Evolutionary conservation across 306 rosid species (phyloP), one percentile per base, ranked within the genome.

Genomic region (Urtica urens): DNA sequence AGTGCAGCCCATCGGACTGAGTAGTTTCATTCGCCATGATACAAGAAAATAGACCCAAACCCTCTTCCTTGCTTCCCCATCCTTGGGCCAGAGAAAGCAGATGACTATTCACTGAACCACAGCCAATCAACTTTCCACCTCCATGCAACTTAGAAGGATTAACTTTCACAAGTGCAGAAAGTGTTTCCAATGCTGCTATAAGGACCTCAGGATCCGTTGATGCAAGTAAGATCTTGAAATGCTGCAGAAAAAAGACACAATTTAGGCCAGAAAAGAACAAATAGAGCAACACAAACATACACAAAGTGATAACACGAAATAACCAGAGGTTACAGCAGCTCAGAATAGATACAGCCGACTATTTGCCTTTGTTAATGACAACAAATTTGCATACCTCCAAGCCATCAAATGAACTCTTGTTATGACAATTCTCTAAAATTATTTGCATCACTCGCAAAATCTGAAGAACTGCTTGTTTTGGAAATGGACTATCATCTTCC

Each of bases 11-110:
- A 34, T 78, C 88, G 23, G 78, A 86, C 65, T 66, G 84, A 40
- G 73, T 74, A 63, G 70, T 74, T 65, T 88, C 97, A 21, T 78
- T 84, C 57, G 79, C 84, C 76, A 84, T 65, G 25, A 88, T 79
- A 66, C 95, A 88, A 31, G 95, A 78, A 72, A 72, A 84, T 65
- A 88, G 66, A 51, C 97, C 97, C 81, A 88, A 65, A 31, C 95
- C 95, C 70, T 88, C 97, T 62, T 84, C 97, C 75, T 88, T 88
- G 86, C 87, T 84, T 70, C 97, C 97, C 97, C 97, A 88, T 29
- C 93, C 97, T 54, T 88, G 97, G 46, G 95, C 95, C 28, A 88
- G 73, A 67, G 95, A 88, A 51, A 88, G 67, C 37, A 88, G 95
- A 79, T 65, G 71, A 62, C 90, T 72, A 53, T 88, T 88, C 55